Evolutionary conservation across 768 basidiomycete genomes (phyloP).

Genomic region (Russula emetica): DNA sequence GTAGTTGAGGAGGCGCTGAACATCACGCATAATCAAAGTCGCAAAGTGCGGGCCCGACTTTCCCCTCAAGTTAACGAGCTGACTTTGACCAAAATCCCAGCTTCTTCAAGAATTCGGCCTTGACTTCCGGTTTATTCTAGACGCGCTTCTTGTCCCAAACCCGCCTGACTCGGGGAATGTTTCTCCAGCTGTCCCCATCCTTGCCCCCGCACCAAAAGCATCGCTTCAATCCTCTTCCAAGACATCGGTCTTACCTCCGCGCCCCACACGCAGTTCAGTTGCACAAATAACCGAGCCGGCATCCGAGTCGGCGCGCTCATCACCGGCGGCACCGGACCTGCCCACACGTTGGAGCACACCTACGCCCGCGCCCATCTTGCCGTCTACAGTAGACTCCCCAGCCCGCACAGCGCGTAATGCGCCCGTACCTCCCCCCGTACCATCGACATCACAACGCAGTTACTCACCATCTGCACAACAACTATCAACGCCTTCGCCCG

Average conservation of each 20-base stretch:
- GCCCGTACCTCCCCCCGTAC: background rate
- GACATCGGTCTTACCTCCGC: constrained; percentile 30
- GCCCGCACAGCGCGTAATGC: background rate
- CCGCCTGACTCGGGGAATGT: constrained; percentile 20
- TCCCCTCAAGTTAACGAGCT: too few relatives aligned
- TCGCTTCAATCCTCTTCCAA: constrained; percentile 32
- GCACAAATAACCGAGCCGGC: constrained; percentile 4
- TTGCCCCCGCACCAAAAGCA: constrained; percentile 29
- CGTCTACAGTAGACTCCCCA: background rate
- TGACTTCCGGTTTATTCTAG: constrained; percentile 91
- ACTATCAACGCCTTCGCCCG: background rate
- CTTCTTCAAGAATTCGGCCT: constrained; percentile 90
- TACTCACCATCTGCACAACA: constrained; percentile 4
- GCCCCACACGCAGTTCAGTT: constrained; percentile 25
- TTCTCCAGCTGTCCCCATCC: constrained; percentile 32
- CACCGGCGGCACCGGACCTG: constrained; percentile 2
- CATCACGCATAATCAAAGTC: constrained; percentile 76
- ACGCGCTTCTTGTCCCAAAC: constrained; percentile 58
- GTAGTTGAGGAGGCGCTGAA: constrained; percentile 74
- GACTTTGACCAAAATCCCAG: constrained; percentile 36
- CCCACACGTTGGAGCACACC: constrained; percentile 5
- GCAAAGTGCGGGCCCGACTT: constrained; percentile 53
- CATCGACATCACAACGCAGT: constrained; percentile 5
- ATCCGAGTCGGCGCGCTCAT: constrained; percentile 5
- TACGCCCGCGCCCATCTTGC: background rate